phyloP scores from a whole-genome alignment of 495 filamentous ascomycete species.

The Pseudevernia furfuracea region DNA sequence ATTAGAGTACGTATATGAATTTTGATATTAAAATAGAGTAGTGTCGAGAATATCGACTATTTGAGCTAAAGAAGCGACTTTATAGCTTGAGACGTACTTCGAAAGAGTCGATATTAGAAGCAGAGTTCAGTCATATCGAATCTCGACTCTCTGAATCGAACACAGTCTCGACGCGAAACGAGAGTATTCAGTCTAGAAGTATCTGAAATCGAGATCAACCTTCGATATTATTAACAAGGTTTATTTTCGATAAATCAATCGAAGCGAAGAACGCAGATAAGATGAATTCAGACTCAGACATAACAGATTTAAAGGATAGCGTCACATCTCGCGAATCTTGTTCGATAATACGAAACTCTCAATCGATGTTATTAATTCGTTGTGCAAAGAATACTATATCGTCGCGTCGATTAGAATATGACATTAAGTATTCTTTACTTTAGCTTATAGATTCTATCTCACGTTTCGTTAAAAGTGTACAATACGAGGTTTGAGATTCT shows the following conservation, averaged over 20 bases:
- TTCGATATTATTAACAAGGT: background rate
- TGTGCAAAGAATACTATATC: background rate
- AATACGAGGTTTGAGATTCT: background rate
- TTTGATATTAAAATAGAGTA: conserved; percentile 6
- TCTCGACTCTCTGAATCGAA: background rate
- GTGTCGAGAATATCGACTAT: background rate
- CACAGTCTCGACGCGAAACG: background rate
- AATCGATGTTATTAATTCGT: background rate
- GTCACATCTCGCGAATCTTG: background rate
- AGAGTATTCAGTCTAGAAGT: background rate
- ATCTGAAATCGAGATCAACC: background rate
- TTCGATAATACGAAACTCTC: background rate
- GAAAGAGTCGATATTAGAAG: background rate
- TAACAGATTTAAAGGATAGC: background rate
- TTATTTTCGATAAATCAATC: background rate
- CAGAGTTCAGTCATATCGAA: background rate
- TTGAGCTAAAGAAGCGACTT: conserved; percentile 3
- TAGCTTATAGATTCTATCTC: background rate
- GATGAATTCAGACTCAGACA: background rate
- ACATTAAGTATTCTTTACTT: background rate
- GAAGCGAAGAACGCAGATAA: background rate
- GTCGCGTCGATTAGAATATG: background rate
- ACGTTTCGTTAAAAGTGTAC: background rate
- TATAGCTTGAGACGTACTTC: background rate
- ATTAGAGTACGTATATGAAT: background rate